Conservation (phyloP, 805 yeast species). For the Myxozyma udenii region DNA sequence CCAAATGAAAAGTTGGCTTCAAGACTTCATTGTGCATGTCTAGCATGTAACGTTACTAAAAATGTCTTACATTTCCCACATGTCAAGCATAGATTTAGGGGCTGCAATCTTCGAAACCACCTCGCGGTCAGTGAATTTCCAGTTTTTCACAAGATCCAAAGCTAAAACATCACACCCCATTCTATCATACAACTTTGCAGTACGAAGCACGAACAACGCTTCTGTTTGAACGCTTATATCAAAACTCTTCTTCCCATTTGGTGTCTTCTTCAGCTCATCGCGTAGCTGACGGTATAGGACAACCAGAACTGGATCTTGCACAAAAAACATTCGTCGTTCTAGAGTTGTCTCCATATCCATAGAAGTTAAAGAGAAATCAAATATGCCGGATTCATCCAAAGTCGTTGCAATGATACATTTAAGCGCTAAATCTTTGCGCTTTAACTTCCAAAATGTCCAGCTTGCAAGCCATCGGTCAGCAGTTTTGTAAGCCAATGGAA, state of each 20-base stretch:
- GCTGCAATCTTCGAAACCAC: conserved; percentile 3
- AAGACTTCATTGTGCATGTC: no score
- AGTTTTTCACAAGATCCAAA: conserved; percentile 56
- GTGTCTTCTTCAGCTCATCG: conserved; percentile 44
- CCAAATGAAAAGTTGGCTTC: no score
- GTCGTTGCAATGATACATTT: conserved; percentile 37
- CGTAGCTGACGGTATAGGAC: conserved; percentile 63
- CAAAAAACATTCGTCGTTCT: conserved; percentile 42
- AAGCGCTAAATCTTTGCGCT: conserved; percentile 51
- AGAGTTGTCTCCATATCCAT: conserved; percentile 1
- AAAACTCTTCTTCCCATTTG: conserved; percentile 47
- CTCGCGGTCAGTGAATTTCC: conserved; percentile 51
- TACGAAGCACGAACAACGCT: conserved; percentile 57
- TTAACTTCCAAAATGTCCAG: conserved; percentile 72
- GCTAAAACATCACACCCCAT: conserved; percentile 91
- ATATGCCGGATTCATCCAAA: conserved; percentile 5
- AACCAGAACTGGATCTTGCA: conserved; percentile 79
- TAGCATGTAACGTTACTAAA: no score
- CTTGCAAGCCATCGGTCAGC: conserved; percentile 80
- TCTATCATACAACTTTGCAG: conserved; percentile 64
- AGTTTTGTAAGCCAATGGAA: conserved; percentile 55
- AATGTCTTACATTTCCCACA: conserved; percentile 17
- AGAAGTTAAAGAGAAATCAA: no score
- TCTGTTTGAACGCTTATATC: conserved; percentile 49
- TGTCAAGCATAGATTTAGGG: conserved; percentile 15